A percentile compares a stretch with the other conserved stretches of the same genome.
phyloP scores from a whole-genome alignment of 352 stramenopile genomes.

The Phytophthora melonis region DNA sequence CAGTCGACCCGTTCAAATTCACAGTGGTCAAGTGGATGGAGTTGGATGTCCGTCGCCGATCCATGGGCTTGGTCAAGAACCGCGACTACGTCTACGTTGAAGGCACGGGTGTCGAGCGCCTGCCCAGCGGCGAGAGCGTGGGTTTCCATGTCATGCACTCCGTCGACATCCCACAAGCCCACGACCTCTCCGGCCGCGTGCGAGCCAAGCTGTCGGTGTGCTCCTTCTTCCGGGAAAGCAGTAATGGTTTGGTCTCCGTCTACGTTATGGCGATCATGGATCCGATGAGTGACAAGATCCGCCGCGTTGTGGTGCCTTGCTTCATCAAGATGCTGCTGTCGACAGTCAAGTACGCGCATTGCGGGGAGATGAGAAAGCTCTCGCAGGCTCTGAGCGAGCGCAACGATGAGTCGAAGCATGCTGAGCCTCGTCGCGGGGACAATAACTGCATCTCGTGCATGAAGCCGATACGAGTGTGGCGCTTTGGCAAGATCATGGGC shows the following conservation, averaged over 20 bases:
- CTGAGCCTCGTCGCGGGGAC: conserved; percentile 16
- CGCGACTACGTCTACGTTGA: conserved; percentile 72
- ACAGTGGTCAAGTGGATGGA: conserved; percentile 44
- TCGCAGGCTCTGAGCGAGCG: conserved; percentile 33
- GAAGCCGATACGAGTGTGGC: conserved; percentile 31
- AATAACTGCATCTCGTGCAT: conserved; percentile 38
- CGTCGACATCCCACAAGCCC: conserved; percentile 36
- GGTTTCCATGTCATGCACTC: conserved; percentile 62
- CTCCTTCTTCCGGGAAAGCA: conserved; percentile 49
- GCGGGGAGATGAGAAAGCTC: conserved; percentile 43
- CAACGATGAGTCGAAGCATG: conserved; percentile 23
- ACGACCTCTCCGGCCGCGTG: conserved; percentile 34
- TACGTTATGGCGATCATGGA: conserved; percentile 51
- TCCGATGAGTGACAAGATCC: conserved; percentile 29
- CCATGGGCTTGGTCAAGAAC: conserved; percentile 35
- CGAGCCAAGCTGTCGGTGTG: conserved; percentile 45
- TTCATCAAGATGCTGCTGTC: conserved; percentile 40
- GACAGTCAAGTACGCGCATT: conserved; percentile 38
- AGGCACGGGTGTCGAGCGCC: conserved; percentile 44
- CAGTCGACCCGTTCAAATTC: conserved; percentile 49
- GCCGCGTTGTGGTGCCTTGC: conserved; percentile 24
- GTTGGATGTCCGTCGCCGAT: conserved; percentile 34
- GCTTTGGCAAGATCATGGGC: conserved; percentile 18
- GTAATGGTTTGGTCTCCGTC: conserved; percentile 42
- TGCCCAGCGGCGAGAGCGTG: conserved; percentile 44